These are phyloP conservation scores for Sutorius australiensis DNA, from an alignment of 768 basidiomycete genomes.

Conservation along the genomic window DNA sequence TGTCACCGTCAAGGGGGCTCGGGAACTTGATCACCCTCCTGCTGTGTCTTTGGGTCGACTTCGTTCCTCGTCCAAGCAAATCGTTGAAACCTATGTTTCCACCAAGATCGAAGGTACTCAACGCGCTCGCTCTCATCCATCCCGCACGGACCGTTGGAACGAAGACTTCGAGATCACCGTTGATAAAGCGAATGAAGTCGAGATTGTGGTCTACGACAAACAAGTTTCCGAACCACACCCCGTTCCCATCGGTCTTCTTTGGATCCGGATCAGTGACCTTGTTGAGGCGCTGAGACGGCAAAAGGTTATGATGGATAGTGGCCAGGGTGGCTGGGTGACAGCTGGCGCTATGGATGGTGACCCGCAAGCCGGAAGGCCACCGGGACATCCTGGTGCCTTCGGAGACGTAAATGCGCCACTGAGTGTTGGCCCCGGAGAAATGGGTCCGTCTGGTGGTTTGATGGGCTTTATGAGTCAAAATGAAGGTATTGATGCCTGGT, in stretches of 20 bases:
- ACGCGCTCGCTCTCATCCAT: slow-evolving; percentile 85
- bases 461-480: slow-evolving; percentile 20
- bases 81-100: slow-evolving; percentile 81
- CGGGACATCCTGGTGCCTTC: slow-evolving; percentile 47
- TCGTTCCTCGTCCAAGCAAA: slow-evolving; percentile 76
- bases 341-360: slow-evolving; percentile 84
- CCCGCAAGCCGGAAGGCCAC: slow-evolving; percentile 41
- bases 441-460: slow-evolving; percentile 29
- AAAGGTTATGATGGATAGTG: slow-evolving; percentile 82
- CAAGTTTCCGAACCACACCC: slow-evolving; percentile 76
- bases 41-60: slow-evolving; percentile 54
- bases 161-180: slow-evolving; percentile 96
- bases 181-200: slow-evolving; percentile 98
- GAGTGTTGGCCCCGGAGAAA: slow-evolving; percentile 31
- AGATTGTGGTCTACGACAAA: slow-evolving; percentile 93
- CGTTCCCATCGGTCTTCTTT: slow-evolving; percentile 88
- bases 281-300: slow-evolving; percentile 91
- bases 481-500: slow-evolving; percentile 96
- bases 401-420: slow-evolving; percentile 44
- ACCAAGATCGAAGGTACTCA: slow-evolving; percentile 97
- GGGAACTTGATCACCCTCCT: slow-evolving; percentile 94
- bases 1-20: slow-evolving; percentile 83
- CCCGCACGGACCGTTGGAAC: slow-evolving; percentile 95
- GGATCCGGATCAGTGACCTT: slow-evolving; percentile 91
- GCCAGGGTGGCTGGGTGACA: slow-evolving; percentile 94